Evolutionary conservation across 2,329 filamentous ascomycete species (phyloP).

Genomic region (Sporothrix euskadiensis): DNA sequence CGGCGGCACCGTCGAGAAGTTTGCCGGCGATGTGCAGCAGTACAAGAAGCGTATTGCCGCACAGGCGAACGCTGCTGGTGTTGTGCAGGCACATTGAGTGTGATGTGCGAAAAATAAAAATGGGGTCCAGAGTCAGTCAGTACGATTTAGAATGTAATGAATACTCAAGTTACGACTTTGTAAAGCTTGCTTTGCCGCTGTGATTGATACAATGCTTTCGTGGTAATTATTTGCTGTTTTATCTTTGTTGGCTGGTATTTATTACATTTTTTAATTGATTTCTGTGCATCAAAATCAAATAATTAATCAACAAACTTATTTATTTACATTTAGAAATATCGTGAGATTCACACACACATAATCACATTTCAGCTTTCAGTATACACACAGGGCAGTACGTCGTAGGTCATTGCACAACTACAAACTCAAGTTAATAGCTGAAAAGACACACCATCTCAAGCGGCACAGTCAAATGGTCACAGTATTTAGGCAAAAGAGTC

Average conservation of each 20-base stretch:
- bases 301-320: background rate
- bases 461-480: background rate
- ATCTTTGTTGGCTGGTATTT: background rate
- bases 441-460: background rate
- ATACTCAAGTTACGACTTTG: background rate
- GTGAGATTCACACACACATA: background rate
- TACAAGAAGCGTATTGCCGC: slow-evolving; percentile 97
- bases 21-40: slow-evolving; percentile 88
- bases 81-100: slow-evolving; percentile 65
- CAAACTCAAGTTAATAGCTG: too few relatives aligned
- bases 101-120: background rate
- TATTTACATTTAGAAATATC: too few relatives aligned
- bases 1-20: slow-evolving; percentile 90
- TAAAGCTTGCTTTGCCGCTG: too few relatives aligned
- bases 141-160: background rate
- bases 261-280: background rate
- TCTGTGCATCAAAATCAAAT: background rate
- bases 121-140: background rate
- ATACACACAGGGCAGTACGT: background rate
- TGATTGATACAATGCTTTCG: background rate
- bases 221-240: background rate
- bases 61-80: slow-evolving; percentile 84
- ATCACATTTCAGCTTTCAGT: background rate
- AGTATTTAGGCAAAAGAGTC: background rate
- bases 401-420: too few relatives aligned